Base-by-base conservation (phyloP, 2,329 filamentous ascomycete genomes). In the Tolypocladium paradoxum region DNA sequence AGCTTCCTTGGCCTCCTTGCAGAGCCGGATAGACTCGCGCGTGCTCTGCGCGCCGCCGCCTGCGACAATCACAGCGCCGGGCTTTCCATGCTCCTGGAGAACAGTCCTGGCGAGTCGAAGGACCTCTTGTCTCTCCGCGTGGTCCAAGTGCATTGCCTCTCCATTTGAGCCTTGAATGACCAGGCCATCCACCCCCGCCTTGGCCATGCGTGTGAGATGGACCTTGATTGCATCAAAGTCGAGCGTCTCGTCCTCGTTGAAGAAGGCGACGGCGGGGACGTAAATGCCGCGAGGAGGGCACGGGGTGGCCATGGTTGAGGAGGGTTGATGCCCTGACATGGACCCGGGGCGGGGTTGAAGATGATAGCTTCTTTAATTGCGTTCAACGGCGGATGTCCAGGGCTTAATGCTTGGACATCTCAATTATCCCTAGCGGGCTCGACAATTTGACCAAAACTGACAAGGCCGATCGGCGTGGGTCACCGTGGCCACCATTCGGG, bases 111-210 rank as follows among this genome's bases (percentile, higher is more conserved):
- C 70, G 87, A 76, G 59, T 76, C 73, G 4, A 73, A 68, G 90
- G 58, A 92, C 81, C 51, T 82, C 73, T 43, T 80, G 78, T 54
- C 87, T 82, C 70, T 92, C 88, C 27, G 78, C 73, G 59, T 84
- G 83, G 31, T 84, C 84, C 33, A 93, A 76, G 64, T 91, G 88
- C 20, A 90, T 87, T 6, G 88, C 88, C 73, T 93, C 88, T 61
- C 88, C 88, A 63, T 92, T 93, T 63, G 85, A 90, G 47, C 88
- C 88, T 66, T 91, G 88, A 11, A 86, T 88, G 49, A 87, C 85
- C 49, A 93, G 77, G 14, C 88, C 87, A 27, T 84, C 79, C 50
- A 91, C 82, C 55, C 87, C 87, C 36, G 86, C 80, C 61, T 84
- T 76, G 48, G 87, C 86, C 9, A 70, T 61, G 37, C 67, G 63